Conservation (phyloP, 495 filamentous ascomycete species). For the Xeromyces bisporus region DNA sequence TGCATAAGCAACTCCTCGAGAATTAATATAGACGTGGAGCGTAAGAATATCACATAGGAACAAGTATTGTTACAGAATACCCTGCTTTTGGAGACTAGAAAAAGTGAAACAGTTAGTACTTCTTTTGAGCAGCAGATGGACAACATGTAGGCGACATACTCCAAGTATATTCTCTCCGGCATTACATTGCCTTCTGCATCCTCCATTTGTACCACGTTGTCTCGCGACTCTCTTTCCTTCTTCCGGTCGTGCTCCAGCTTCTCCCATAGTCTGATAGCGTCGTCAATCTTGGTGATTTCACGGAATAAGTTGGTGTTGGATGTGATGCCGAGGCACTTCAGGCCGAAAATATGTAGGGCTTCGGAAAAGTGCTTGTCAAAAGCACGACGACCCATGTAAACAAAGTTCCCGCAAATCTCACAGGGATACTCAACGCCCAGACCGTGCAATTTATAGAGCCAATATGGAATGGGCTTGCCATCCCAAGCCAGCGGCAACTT, state of each 20-base stretch:
- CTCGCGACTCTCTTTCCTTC: conserved; percentile 52
- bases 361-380: conserved; percentile 99
- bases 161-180: conserved; percentile 93
- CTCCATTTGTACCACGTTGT: conserved; percentile 94
- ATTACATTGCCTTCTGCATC: conserved; percentile 95
- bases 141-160: conserved; percentile 26
- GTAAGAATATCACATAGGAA: too few relatives aligned
- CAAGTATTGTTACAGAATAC: conserved; percentile 25
- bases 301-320: conserved; percentile 75
- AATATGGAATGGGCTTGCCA: conserved; percentile 95
- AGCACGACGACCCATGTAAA: conserved; percentile 88
- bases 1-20: too few relatives aligned
- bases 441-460: conserved; percentile 94
- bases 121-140: not conserved
- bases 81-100: conserved; percentile 37
- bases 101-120: conserved; percentile 13
- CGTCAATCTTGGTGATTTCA: conserved; percentile 82
- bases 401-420: conserved; percentile 93
- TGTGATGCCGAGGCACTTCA: conserved; percentile 86
- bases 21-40: too few relatives aligned
- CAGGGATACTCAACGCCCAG: conserved; percentile 89
- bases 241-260: conserved; percentile 80
- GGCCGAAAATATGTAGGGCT: conserved; percentile 72
- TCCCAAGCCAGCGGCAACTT: conserved; percentile 95
- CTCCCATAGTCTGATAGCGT: conserved; percentile 78